Conservation (phyloP, 305 asterid genomes). For the Solanum hybrid region DNA sequence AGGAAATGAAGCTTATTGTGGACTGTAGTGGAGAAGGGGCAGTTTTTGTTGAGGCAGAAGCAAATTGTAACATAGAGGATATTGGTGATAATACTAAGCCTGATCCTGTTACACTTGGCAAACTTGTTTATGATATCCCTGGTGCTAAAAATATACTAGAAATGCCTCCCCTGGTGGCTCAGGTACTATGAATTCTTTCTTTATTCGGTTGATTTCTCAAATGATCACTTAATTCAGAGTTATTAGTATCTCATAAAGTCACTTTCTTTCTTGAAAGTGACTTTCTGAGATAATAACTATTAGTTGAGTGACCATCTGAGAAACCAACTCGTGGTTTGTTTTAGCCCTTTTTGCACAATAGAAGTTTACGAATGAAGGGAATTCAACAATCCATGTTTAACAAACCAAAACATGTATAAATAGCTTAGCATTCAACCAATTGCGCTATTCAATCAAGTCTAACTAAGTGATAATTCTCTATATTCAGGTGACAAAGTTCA, state of each 20-base stretch:
- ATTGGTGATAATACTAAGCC: slow-evolving; percentile 73
- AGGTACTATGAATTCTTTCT: slow-evolving; percentile 24
- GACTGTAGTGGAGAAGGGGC: slow-evolving; percentile 82
- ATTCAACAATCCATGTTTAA: background rate
- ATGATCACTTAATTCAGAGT: background rate
- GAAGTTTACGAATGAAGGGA: background rate
- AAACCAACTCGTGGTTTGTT: background rate
- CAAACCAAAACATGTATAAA: too few species aligned
- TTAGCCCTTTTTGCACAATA: background rate
- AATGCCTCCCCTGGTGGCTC: slow-evolving; percentile 77
- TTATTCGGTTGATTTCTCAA: background rate
- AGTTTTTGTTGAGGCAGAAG: slow-evolving; percentile 79
- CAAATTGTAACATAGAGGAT: slow-evolving; percentile 41
- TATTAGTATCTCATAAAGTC: background rate
- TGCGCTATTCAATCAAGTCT: background rate
- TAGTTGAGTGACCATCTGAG: background rate
- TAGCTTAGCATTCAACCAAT: background rate
- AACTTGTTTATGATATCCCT: slow-evolving; percentile 69
- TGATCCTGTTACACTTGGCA: slow-evolving; percentile 73
- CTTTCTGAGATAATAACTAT: background rate
- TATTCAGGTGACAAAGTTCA: slow-evolving; percentile 71
- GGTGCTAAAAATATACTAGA: slow-evolving; percentile 55
- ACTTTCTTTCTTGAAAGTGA: background rate
- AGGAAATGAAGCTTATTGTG: slow-evolving; percentile 59
- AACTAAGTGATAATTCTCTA: background rate